Percentiles rank a stretch among this genome's conserved stretches.
phyloP scores from a whole-genome alignment of 2,329 filamentous ascomycete genomes.

The Ascochyta koolunga region DNA sequence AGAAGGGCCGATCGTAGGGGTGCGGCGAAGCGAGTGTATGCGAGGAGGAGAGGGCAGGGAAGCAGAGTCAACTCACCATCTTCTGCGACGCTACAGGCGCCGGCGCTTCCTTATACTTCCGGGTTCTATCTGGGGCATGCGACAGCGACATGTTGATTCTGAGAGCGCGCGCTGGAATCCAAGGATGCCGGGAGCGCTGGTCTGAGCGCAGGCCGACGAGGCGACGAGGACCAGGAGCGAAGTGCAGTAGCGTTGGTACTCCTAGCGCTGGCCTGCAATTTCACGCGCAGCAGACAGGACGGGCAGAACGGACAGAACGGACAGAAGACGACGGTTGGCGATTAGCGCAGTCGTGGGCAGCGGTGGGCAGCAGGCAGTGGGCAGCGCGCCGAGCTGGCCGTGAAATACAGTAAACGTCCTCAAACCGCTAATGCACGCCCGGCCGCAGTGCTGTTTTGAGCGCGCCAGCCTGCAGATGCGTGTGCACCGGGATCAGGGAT shows the following conservation, averaged over 20 bases:
- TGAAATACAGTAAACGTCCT: conserved; percentile 44
- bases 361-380: not conserved
- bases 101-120: conserved; percentile 54
- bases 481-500: conserved; percentile 37
- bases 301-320: too few relatives aligned
- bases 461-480: conserved; percentile 36
- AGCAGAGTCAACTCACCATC: conserved; percentile 51
- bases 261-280: conserved; percentile 50
- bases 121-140: conserved; percentile 48
- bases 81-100: conserved; percentile 52
- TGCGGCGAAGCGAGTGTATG: conserved; percentile 32
- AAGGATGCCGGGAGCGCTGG: conserved; percentile 43
- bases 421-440: conserved; percentile 46
- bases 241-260: conserved; percentile 49
- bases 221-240: conserved; percentile 38
- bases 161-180: conserved; percentile 43
- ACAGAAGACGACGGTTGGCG: too few relatives aligned
- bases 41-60: conserved; percentile 35
- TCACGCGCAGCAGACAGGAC: conserved; percentile 26
- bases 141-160: conserved; percentile 51
- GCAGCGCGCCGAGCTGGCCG: conserved; percentile 36
- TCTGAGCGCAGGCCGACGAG: conserved; percentile 41
- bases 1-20: conserved; percentile 20
- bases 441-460: conserved; percentile 37
- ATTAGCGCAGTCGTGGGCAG: too few relatives aligned